Evolutionary conservation across 768 basidiomycete genomes (phyloP).

Genomic region (Mycena vitilis): DNA sequence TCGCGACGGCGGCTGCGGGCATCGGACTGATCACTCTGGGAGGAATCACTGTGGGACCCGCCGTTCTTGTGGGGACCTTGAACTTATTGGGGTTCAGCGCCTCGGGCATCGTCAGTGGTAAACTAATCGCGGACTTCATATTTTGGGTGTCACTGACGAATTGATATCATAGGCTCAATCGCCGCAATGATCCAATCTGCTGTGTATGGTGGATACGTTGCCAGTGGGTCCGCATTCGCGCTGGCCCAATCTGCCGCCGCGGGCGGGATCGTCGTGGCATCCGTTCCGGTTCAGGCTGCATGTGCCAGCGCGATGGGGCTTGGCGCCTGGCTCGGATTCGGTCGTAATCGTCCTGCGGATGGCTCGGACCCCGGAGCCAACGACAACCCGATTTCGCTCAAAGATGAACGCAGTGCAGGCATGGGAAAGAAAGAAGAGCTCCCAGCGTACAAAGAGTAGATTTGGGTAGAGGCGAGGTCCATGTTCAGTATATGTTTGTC

Average conservation of each 20-base stretch:
- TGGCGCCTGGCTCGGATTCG: slow-evolving; percentile 22
- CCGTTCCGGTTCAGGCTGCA: slow-evolving; percentile 10
- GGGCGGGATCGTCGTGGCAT: slow-evolving; percentile 14
- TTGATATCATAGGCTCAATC: neutral
- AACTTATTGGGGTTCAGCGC: slow-evolving; percentile 14
- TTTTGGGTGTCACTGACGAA: neutral
- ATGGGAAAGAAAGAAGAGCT: no score
- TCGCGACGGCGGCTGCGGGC: neutral
- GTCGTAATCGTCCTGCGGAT: neutral
- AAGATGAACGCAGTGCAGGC: neutral
- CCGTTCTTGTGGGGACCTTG: neutral
- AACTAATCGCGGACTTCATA: neutral
- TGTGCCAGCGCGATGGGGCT: slow-evolving; percentile 19
- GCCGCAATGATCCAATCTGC: slow-evolving; percentile 1
- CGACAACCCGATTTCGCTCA: neutral
- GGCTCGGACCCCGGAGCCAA: neutral
- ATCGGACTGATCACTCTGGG: neutral
- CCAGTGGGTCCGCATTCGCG: slow-evolving; percentile 9
- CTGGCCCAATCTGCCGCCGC: slow-evolving; percentile 13
- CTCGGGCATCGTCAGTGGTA: slow-evolving; percentile 10
- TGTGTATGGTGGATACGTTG: slow-evolving; percentile 1
- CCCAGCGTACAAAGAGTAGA: no score
- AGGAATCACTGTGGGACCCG: neutral
- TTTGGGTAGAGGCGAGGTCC: no score
- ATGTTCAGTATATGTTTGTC: no score